Evolutionary conservation across 116 monocot species (phyloP), one percentile per base, ranked within the genome.

Genomic region (Cymodocea nodosa): DNA sequence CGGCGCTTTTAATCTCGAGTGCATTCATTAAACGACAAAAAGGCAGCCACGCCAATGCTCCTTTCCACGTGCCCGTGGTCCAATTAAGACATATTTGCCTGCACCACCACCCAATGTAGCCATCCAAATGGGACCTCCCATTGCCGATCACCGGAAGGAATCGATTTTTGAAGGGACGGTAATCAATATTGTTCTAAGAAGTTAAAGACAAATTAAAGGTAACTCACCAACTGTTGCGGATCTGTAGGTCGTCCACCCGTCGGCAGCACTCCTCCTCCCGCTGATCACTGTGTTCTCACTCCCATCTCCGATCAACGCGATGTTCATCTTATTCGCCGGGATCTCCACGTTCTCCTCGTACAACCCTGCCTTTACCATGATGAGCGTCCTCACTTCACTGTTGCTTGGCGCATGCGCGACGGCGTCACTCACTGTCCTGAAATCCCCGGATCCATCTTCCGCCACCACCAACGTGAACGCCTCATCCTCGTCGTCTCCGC

Each of bases 311-410:
- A 92, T 10, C 35, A 98, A 49, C 40, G 82, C 81, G 4, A 98
- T 72, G 77, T 98, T 98, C n/a, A 79, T 73, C 81, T 98, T 98
- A 68, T 82, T 71, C 50, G 15, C 19, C 2, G 83, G 68, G 0
- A 98, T 68, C 16, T 88, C 80, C 44, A 98, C 86, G 49, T 92
- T 74, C 82, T 98, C 98, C 25, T 82, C 70, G 68, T 98, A 98
- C 20, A 86, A 49, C 22, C 92, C 89, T 0, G 81, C 78, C 61
- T 63, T 65, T 39, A 98, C 71, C 7, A 73, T 17, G 10, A 98
- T 79, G 19, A 92, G 50, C 62, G 79, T 80, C 44, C 84, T 73
- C 49, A 73, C 71, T 2, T 56, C 70, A 65, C 84, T 88, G 63
- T 76, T 81, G 66, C 74, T 81, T 19, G 89, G 93, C 0, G 81